Base-by-base conservation (phyloP, 140 eudicot species). In the Erigeron philadelphicus region DNA sequence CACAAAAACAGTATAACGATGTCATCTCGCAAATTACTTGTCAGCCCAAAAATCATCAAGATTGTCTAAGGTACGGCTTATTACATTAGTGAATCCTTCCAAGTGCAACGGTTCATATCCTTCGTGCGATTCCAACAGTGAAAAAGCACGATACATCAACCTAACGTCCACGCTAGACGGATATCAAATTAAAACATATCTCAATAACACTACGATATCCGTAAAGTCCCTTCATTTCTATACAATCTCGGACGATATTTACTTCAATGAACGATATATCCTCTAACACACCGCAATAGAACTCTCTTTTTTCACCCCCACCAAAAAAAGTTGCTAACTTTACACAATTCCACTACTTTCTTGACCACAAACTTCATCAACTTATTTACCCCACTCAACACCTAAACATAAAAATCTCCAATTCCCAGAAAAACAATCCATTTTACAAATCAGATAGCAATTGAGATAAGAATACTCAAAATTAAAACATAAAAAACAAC, bases 11-110 rank as follows among this genome's bases (percentile, higher is more conserved):
- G 64, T 13, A 44, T 21, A 45, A 46, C 23, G 75, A 15, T 2
- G 35, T 23, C 18, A 58, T 23, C 66, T 57, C 67, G 15, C 47
- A 44, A 31, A 58, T 19, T 16, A 21, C 67, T 71, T 47, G 42
- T 57, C 19, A 44, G 13, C 67, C 55, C 55, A 4, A 45, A 44
- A 12, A 64, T 13, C 67, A 71, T 43, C 8, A 58, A 42, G 44
- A 58, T 8, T 44, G 47, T 71, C 47, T 44, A 45, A 7, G 44
- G 21, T 21, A 41, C 23, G 8, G 18, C 25, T 16, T 53, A 53
- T 53, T 53, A 4, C 59, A 16, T 53, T 53, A 53, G 16, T 50
- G 9, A 21, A 53, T 53, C 25, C 59, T 16, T 4, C 16, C 16
- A 53, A 53, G 59, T 58, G 58, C 25, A 60, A 15, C 21, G 59